These are phyloP conservation scores for Comarum palustre DNA, from an alignment of 306 rosid species.

Conservation along the genomic window DNA sequence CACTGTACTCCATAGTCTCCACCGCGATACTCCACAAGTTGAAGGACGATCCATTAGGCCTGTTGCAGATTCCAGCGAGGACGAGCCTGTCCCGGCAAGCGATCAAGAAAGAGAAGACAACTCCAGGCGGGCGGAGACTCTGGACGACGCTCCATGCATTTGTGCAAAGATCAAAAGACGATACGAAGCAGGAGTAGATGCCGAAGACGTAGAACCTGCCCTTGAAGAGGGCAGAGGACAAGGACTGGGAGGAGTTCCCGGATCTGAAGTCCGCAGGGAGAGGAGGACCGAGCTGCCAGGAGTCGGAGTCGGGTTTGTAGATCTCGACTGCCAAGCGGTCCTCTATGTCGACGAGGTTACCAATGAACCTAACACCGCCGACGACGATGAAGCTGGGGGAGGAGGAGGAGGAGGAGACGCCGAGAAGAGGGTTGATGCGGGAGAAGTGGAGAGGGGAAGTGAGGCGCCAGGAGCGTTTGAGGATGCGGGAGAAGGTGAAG, in stretches of 20 bases:
- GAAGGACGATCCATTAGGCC: constrained; percentile 46
- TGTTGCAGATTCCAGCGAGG: constrained; percentile 62
- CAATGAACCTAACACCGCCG: constrained; percentile 74
- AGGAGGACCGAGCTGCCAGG: constrained; percentile 67
- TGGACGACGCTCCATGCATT: constrained; percentile 64
- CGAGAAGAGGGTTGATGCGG: constrained; percentile 72
- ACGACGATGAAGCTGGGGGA: constrained; percentile 50
- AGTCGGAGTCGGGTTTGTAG: constrained; percentile 44
- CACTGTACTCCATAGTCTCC: constrained; percentile 56
- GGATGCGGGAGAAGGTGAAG: constrained; percentile 49
- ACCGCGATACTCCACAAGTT: constrained; percentile 66
- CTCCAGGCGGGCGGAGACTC: constrained; percentile 62
- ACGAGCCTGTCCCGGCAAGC: constrained; percentile 53
- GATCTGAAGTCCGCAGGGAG: constrained; percentile 68
- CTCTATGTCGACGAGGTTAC: constrained; percentile 74
- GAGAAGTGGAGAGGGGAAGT: constrained; percentile 66
- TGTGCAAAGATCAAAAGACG: constrained; percentile 51
- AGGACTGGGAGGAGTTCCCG: constrained; percentile 60
- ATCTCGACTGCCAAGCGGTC: constrained; percentile 72
- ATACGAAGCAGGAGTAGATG: constrained; percentile 59
- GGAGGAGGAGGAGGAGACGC: constrained; percentile 36
- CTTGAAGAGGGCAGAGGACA: constrained; percentile 62
- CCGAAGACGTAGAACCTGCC: constrained; percentile 59
- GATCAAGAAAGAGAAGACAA: constrained; percentile 66
- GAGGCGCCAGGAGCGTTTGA: constrained; percentile 40